phyloP scores from a whole-genome alignment of 2,329 filamentous ascomycete genomes.

The Onygenales sp. region DNA sequence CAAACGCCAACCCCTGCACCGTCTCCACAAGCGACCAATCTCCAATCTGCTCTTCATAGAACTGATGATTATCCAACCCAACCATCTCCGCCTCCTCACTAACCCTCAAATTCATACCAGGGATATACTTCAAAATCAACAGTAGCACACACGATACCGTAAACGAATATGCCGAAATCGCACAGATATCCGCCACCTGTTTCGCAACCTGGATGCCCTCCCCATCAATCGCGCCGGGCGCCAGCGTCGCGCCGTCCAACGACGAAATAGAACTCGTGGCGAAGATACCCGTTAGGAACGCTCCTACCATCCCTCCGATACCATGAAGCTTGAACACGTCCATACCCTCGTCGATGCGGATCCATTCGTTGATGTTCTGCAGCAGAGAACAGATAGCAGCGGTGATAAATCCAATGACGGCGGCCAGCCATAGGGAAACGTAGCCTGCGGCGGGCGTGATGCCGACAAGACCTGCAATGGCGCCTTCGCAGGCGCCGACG shows the following conservation, averaged over 20 bases:
- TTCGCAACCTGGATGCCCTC: constrained; percentile 46
- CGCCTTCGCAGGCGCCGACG: constrained; percentile 48
- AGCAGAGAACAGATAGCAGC: constrained; percentile 41
- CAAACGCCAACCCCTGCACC: not conserved
- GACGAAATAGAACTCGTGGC: constrained; percentile 33
- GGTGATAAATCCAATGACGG: constrained; percentile 48
- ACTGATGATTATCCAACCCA: constrained; percentile 46
- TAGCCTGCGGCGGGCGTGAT: constrained; percentile 49
- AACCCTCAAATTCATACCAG: constrained; percentile 45
- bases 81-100: constrained; percentile 47
- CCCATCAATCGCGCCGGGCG: constrained; percentile 44
- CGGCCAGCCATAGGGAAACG: constrained; percentile 45
- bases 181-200: constrained; percentile 47
- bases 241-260: constrained; percentile 41
- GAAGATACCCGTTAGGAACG: constrained; percentile 50
- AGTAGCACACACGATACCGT: constrained; percentile 43
- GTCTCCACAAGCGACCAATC: constrained; percentile 35
- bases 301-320: constrained; percentile 48
- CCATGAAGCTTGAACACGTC: constrained; percentile 53
- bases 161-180: constrained; percentile 46
- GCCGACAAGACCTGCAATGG: constrained; percentile 51
- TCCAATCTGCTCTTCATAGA: constrained; percentile 49
- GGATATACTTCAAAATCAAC: constrained; percentile 44
- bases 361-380: constrained; percentile 44
- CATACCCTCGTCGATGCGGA: constrained; percentile 48